Percentiles rank a stretch among this genome's conserved stretches.
phyloP scores from a whole-genome alignment of 129 eudicot species.

The Lactuca sativa region DNA sequence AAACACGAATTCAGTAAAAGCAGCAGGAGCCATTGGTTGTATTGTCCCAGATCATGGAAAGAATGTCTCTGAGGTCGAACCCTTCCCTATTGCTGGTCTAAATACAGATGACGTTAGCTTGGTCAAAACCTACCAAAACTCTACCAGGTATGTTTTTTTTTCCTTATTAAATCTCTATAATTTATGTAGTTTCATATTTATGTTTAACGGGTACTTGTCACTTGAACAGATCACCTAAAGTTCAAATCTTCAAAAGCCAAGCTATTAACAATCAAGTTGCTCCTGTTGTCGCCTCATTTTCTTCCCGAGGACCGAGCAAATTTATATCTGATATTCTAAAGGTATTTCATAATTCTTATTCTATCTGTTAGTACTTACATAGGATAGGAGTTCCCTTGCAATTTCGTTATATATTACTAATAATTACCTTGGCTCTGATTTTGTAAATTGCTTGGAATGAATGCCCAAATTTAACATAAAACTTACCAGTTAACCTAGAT shows the following conservation, averaged over 20 bases:
- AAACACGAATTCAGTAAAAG: background rate
- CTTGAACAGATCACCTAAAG: slow-evolving; percentile 24
- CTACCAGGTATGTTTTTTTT: slow-evolving; percentile 30
- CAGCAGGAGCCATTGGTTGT: slow-evolving; percentile 36
- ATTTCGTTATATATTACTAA: no score
- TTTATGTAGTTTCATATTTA: background rate
- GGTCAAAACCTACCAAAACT: slow-evolving; percentile 28
- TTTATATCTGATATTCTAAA: slow-evolving; percentile 35
- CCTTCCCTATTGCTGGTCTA: slow-evolving; percentile 32
- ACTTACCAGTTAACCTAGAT: no score
- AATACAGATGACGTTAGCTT: slow-evolving; percentile 1
- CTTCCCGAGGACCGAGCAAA: slow-evolving; percentile 45
- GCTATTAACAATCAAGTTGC: slow-evolving; percentile 18
- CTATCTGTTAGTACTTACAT: background rate
- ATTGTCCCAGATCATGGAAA: background rate
- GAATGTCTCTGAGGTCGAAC: slow-evolving; percentile 12
- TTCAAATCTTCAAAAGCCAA: slow-evolving; percentile 27
- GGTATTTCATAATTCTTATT: slow-evolving; percentile 15
- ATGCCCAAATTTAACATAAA: no score
- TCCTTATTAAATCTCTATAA: background rate
- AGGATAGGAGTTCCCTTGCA: no score
- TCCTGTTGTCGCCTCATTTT: slow-evolving; percentile 44
- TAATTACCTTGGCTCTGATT: background rate
- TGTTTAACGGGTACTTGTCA: background rate
- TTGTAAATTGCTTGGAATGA: no score